Percentiles rank a stretch among this genome's conserved stretches.
phyloP scores from a whole-genome alignment of 2,329 filamentous ascomycete genomes.

The Rhexocercosporidium sp. region DNA sequence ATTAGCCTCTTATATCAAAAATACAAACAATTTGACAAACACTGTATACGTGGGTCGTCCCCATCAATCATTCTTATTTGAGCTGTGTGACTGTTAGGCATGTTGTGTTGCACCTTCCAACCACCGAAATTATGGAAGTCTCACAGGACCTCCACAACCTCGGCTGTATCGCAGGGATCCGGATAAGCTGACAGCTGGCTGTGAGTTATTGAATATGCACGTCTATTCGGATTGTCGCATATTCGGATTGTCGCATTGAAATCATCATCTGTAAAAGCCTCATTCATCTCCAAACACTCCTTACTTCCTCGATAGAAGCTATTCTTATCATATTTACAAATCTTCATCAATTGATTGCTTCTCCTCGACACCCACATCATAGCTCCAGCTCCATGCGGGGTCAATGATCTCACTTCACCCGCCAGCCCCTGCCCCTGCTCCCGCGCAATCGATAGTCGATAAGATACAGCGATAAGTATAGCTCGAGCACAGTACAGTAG shows the following conservation, averaged over 20 bases:
- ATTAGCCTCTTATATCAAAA: conserved; percentile 20
- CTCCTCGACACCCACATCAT: background rate
- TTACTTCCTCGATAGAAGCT: background rate
- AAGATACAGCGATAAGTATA: background rate
- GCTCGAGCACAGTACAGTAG: too few relatives aligned
- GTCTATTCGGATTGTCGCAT: background rate
- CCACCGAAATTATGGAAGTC: background rate
- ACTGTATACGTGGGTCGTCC: background rate
- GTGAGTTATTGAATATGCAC: background rate
- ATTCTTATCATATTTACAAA: too few relatives aligned
- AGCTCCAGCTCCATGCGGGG: background rate
- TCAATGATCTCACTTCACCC: conserved; percentile 16
- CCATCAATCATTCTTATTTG: background rate
- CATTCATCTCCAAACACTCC: too few relatives aligned
- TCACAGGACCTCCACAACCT: conserved; percentile 7
- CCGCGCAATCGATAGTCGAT: conserved; percentile 12
- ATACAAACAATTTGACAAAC: conserved; percentile 17
- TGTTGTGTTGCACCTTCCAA: background rate
- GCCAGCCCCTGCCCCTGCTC: too few relatives aligned
- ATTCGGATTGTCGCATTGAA: too few relatives aligned
- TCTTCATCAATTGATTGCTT: too few relatives aligned
- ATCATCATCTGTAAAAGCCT: too few relatives aligned
- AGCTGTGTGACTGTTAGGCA: background rate
- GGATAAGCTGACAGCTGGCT: conserved; percentile 1
- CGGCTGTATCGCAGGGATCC: background rate